These are phyloP conservation scores for Metschnikowia proteae DNA, from an alignment of 805 yeast genomes.

Conservation along the genomic window DNA sequence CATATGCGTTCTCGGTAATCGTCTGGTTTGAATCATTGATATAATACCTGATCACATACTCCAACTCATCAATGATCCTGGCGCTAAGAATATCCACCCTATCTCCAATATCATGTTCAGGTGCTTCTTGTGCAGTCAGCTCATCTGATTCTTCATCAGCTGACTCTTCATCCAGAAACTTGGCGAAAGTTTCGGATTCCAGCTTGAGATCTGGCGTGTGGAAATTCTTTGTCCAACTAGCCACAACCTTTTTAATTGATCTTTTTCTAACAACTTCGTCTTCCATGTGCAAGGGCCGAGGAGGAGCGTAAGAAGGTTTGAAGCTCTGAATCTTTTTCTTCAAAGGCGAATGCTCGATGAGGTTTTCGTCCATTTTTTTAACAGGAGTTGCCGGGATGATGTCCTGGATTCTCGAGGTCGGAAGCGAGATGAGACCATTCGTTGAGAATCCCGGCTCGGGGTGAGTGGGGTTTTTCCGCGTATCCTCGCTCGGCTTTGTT, in stretches of 20 bases:
- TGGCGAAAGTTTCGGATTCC: neutral
- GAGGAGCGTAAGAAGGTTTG: neutral
- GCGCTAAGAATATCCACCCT: conserved; percentile 67
- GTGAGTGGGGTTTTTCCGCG: conserved; percentile 4
- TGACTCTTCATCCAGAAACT: conserved; percentile 5
- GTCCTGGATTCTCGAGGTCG: conserved; percentile 39
- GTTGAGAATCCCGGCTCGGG: conserved; percentile 41
- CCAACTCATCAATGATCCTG: conserved; percentile 66
- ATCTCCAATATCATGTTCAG: conserved; percentile 18
- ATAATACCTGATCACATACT: conserved; percentile 48
- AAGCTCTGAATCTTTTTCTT: neutral
- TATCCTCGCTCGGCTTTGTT: conserved; percentile 12
- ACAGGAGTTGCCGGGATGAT: conserved; percentile 68
- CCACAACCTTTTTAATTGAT: conserved; percentile 36
- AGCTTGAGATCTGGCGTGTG: conserved; percentile 13
- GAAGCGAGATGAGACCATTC: conserved; percentile 50
- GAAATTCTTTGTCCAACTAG: conserved; percentile 40
- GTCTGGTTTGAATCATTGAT: conserved; percentile 13
- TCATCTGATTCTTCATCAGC: conserved; percentile 17
- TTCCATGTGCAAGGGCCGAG: conserved; percentile 6
- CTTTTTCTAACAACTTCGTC: conserved; percentile 27
- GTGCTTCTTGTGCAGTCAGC: neutral
- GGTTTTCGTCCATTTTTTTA: conserved; percentile 45
- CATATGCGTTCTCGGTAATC: conserved; percentile 9
- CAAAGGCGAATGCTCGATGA: conserved; percentile 2